Evolutionary conservation across 768 basidiomycete species (phyloP).

Genomic region (Russula dissimulans): DNA sequence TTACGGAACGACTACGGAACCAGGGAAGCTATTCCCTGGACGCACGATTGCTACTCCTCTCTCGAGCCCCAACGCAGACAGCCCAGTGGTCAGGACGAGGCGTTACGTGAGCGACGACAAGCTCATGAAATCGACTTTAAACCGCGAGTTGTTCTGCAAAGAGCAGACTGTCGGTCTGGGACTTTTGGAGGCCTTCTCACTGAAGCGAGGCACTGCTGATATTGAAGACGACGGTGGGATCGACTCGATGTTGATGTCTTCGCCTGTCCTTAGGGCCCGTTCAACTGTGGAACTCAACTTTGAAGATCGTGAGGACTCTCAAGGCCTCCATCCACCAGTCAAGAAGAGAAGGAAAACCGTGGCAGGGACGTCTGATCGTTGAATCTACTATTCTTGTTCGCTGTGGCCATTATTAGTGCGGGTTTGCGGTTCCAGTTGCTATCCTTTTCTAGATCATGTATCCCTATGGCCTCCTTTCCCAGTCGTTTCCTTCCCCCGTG

Average conservation of each 20-base stretch:
- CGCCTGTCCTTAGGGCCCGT: slow-evolving; percentile 16
- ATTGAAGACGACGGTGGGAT: slow-evolving; percentile 16
- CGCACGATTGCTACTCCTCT: slow-evolving; percentile 7
- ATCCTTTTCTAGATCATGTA: slow-evolving; percentile 5
- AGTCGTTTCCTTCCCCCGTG: not conserved
- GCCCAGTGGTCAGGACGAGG: slow-evolving; percentile 18
- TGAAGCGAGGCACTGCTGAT: slow-evolving; percentile 13
- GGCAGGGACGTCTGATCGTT: slow-evolving; percentile 1
- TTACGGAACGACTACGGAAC: slow-evolving; percentile 2
- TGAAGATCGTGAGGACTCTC: slow-evolving; percentile 7
- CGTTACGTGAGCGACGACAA: slow-evolving; percentile 14
- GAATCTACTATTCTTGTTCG: not conserved
- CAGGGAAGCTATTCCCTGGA: slow-evolving; percentile 4
- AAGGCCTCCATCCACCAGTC: slow-evolving; percentile 15
- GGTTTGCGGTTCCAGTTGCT: not conserved
- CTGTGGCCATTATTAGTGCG: not conserved
- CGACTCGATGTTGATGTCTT: slow-evolving; percentile 19
- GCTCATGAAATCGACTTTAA: slow-evolving; percentile 9
- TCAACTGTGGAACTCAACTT: not conserved
- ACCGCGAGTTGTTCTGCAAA: slow-evolving; percentile 4
- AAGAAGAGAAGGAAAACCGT: slow-evolving; percentile 30
- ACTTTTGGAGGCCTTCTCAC: slow-evolving; percentile 25
- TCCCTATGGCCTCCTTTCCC: slow-evolving; percentile 1
- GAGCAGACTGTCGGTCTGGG: slow-evolving; percentile 20
- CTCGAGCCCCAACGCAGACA: slow-evolving; percentile 18